phyloP scores from a whole-genome alignment of 176 grass and related monocot genomes.

The Cymbopogon citratus region DNA sequence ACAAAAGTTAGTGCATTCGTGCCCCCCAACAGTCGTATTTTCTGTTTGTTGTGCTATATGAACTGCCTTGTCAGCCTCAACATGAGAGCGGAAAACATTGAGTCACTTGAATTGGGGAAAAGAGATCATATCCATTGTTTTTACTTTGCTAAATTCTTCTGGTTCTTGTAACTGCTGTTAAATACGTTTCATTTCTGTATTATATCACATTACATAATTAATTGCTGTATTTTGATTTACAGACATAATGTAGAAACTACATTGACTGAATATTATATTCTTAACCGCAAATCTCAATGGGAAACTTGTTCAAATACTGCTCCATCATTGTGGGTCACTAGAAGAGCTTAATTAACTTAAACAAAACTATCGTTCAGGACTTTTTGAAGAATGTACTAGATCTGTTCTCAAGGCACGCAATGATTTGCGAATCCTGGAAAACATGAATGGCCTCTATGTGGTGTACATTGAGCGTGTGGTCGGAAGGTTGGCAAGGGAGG shows the following conservation, averaged over 20 bases:
- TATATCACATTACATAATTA: neutral
- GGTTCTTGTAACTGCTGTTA: neutral
- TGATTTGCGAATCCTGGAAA: constrained; percentile 71
- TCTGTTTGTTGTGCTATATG: neutral
- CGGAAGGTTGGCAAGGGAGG: constrained; percentile 62
- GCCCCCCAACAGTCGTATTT: neutral
- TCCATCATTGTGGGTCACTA: neutral
- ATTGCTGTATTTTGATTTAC: constrained; percentile 1
- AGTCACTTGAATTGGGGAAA: neutral
- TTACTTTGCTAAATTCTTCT: constrained; percentile 3
- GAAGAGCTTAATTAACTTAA: constrained; percentile 20
- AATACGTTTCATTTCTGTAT: neutral
- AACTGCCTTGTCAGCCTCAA: constrained; percentile 7
- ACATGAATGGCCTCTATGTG: constrained; percentile 67
- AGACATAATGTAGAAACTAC: neutral
- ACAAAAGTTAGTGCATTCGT: constrained; percentile 54
- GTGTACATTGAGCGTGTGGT: constrained; percentile 75
- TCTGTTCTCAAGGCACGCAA: constrained; percentile 70
- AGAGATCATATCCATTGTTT: neutral
- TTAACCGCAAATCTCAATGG: constrained; percentile 9
- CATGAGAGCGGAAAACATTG: neutral
- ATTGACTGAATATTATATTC: neutral
- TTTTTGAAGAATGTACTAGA: constrained; percentile 84
- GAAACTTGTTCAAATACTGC: constrained; percentile 7
- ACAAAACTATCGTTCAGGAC: constrained; percentile 43